These are phyloP conservation scores for Balakata baccata DNA, from an alignment of 345 rosid species.

Conservation along the genomic window DNA sequence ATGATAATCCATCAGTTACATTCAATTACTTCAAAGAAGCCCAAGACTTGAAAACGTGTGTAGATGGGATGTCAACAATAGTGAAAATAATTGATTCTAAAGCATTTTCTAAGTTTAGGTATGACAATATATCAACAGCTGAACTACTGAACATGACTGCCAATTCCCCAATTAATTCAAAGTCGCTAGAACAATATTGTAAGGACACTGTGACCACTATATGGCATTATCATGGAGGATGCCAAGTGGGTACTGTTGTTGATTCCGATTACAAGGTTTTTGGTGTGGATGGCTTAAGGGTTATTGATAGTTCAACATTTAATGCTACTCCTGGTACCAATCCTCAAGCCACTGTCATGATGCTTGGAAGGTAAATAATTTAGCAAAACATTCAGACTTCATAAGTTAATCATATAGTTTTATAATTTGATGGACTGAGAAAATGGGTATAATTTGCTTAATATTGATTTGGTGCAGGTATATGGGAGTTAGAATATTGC, in stretches of 20 bases:
- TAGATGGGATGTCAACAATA: conserved; percentile 21
- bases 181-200: conserved; percentile 22
- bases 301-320: conserved; percentile 33
- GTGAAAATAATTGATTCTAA: conserved; percentile 18
- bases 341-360: conserved; percentile 34
- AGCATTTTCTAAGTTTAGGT: conserved; percentile 23
- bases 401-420: not conserved
- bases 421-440: too few species aligned
- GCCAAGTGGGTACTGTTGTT: conserved; percentile 28
- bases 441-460: too few species aligned
- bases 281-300: conserved; percentile 27
- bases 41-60: not conserved
- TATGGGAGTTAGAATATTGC: conserved; percentile 51
- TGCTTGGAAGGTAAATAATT: conserved; percentile 26
- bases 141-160: conserved; percentile 26
- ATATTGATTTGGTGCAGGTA: conserved; percentile 37
- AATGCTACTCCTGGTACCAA: conserved; percentile 31
- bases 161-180: conserved; percentile 14
- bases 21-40: too few species aligned
- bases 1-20: too few species aligned
- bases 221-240: conserved; percentile 39
- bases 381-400: not conserved
- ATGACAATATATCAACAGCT: not conserved
- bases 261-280: conserved; percentile 24
- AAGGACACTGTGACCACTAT: conserved; percentile 35